These are phyloP conservation scores for Conoideocrella luteorostrata DNA, from an alignment of 2,329 filamentous ascomycete species.

Conservation along the genomic window DNA sequence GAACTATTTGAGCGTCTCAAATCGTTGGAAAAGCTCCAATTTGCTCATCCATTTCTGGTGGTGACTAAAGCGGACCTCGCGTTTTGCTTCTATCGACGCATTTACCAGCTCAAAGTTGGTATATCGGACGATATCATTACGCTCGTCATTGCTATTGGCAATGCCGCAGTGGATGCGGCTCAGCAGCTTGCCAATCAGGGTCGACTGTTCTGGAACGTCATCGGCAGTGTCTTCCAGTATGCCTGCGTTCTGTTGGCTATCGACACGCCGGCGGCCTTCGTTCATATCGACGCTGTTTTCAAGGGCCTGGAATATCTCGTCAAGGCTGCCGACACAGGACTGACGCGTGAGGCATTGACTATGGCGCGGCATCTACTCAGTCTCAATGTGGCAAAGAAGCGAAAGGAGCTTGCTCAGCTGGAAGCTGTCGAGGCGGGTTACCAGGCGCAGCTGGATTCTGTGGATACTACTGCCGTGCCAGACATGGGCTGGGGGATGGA, in stretches of 20 bases:
- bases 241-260: constrained; percentile 16
- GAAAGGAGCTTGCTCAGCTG: constrained; percentile 14
- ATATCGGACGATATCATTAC: constrained; percentile 13
- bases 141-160: constrained; percentile 13
- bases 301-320: constrained; percentile 14
- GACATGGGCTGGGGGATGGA: constrained; percentile 12
- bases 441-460: constrained; percentile 6
- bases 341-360: constrained; percentile 15
- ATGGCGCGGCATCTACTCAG: constrained; percentile 16
- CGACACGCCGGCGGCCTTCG: constrained; percentile 12
- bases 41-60: constrained; percentile 14
- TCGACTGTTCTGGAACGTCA: constrained; percentile 17
- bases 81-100: constrained; percentile 19
- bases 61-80: constrained; percentile 16
- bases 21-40: constrained; percentile 9
- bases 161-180: constrained; percentile 13
- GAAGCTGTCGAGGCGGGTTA: constrained; percentile 14
- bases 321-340: constrained; percentile 12
- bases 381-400: constrained; percentile 13
- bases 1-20: constrained; percentile 15
- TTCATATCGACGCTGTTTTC: constrained; percentile 11
- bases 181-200: constrained; percentile 13
- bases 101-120: constrained; percentile 15
- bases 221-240: constrained; percentile 19
- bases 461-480: constrained; percentile 3